phyloP scores from a whole-genome alignment of 805 yeast species.

The Saturnispora serradocipensis region DNA sequence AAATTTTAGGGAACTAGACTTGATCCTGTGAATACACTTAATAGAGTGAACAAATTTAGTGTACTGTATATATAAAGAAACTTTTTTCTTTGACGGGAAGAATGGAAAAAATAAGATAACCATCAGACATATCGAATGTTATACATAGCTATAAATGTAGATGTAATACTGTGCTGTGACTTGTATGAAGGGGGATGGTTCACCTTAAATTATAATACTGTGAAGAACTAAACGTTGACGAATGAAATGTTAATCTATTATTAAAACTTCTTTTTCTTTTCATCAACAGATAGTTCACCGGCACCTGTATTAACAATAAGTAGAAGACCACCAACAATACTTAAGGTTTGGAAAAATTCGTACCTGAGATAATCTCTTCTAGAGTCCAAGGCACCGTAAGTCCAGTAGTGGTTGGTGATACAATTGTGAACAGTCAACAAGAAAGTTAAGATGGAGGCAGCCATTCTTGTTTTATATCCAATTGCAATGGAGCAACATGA shows the following conservation, averaged over 20 bases:
- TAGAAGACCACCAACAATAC: slow-evolving; percentile 89
- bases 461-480: slow-evolving; percentile 87
- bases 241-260: not conserved
- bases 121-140: not conserved
- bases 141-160: not conserved
- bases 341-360: slow-evolving; percentile 89
- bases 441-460: slow-evolving; percentile 64
- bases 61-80: not conserved
- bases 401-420: slow-evolving; percentile 84
- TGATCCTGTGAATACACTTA: not conserved
- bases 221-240: not conserved
- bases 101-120: not conserved
- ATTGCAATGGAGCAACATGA: slow-evolving; percentile 72
- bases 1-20: slow-evolving; percentile 21
- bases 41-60: not conserved
- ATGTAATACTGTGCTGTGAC: not conserved
- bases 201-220: not conserved
- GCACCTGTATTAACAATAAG: slow-evolving; percentile 94
- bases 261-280: slow-evolving; percentile 63
- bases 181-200: not conserved
- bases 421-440: slow-evolving; percentile 70
- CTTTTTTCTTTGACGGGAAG: not conserved
- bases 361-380: slow-evolving; percentile 83
- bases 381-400: slow-evolving; percentile 56
- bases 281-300: slow-evolving; percentile 87